Conservation (phyloP, 129 eudicot genomes). For the Arctium lappa region DNA sequence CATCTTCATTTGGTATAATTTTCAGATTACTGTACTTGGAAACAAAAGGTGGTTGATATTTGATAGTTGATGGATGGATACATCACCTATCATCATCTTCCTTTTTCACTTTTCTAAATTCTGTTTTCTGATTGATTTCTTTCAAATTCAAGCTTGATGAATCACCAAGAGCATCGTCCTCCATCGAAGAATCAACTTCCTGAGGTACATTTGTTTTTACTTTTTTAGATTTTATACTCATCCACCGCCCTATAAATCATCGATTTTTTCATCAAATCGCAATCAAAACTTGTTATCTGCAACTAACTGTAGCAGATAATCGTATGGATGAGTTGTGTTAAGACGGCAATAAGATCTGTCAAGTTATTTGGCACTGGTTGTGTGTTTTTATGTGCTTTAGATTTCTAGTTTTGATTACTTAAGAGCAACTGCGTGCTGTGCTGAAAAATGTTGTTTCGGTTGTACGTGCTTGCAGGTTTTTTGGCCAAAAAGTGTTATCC, state of each 20-base stretch:
- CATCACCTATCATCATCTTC: background rate
- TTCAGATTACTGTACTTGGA: background rate
- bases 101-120: background rate
- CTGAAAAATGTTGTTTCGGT: constrained; percentile 49
- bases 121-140: background rate
- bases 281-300: background rate
- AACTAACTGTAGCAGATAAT: background rate
- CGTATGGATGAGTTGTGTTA: background rate
- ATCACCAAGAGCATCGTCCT: constrained; percentile 9
- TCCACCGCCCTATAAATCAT: background rate
- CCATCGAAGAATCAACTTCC: background rate
- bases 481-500: constrained; percentile 67
- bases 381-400: background rate
- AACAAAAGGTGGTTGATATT: background rate
- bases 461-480: constrained; percentile 68
- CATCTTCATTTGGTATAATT: background rate
- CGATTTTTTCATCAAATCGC: background rate
- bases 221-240: background rate
- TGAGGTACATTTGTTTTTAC: constrained; percentile 21
- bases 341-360: constrained; percentile 2
- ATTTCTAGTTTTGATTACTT: constrained; percentile 1
- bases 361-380: background rate
- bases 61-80: background rate
- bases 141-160: constrained; percentile 1
- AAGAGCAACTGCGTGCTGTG: constrained; percentile 44